Evolutionary conservation across 805 yeast genomes (phyloP), one percentile per base, ranked within the genome.

Genomic region (Debaryomyces prosopidis): DNA sequence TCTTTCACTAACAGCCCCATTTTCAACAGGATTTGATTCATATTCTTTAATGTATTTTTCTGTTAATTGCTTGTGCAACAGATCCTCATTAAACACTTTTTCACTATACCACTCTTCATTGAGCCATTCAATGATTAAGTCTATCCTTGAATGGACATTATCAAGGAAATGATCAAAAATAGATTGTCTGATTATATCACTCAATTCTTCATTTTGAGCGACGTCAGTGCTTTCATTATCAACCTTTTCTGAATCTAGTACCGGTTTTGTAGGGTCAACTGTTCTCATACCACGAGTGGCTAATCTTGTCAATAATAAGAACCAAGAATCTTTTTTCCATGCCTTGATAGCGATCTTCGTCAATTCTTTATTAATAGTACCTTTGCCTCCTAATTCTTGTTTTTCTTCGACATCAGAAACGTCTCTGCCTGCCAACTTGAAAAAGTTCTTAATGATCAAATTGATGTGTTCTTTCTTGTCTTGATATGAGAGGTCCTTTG

Each of bases 51-150:
- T 43, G 32, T 43, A 34, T 40, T 55, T 47, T 30, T 47, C 50
- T 11, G 43, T 47, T 19, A 47, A 39, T 46, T 47, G 54, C 6
- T 55, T 60, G 52, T 47, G 47, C 28, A 59, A 43, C 20, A 48
- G 52, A 48, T 52, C 69, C 48, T 71, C 75, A 46, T 64, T 65
- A 40, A 58, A 55, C 3, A 77, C 77, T 45, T 58, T 68, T 57
- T 84, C 87, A 40, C 80, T 72, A 66, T 81, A 84, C 95, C 97
- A 94, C 63, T 94, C 99, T 66, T 94, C 99, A 57, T 87, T 91
- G 44, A 94, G 69, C 99, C 99, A 94, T 50, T 87, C 90, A 32
- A 92, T 82, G 15, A 89, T 82, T 30, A 85, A 66, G 47, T 88
- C 95, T 10, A 91, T 75, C 30, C 92, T 72, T 8, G 71, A 73